phyloP scores from a whole-genome alignment of 164 flowering plant species.

The Stephania cephalantha region DNA sequence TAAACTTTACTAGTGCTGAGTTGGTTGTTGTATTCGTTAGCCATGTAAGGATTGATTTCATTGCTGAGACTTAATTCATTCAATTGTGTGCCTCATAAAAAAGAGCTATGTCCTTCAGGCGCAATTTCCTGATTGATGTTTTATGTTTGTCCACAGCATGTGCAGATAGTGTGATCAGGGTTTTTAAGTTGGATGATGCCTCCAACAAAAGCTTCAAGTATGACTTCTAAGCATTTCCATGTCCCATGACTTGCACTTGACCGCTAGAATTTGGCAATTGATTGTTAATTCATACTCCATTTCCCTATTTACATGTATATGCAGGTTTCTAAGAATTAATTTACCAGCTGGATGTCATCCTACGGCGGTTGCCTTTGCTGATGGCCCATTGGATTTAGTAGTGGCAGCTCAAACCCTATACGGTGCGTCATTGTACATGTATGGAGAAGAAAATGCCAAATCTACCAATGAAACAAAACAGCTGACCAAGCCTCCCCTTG shows the following conservation, averaged over 20 bases:
- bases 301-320: conserved; percentile 4
- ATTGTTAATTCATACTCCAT: not conserved
- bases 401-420: conserved; percentile 72
- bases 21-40: no score
- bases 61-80: not conserved
- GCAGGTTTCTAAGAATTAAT: conserved; percentile 80
- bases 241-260: not conserved
- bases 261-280: not conserved
- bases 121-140: not conserved
- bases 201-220: conserved; percentile 93
- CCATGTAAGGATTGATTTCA: no score
- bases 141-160: conserved; percentile 51
- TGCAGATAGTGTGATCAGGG: conserved; percentile 83
- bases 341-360: conserved; percentile 91
- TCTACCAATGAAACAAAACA: conserved; percentile 43
- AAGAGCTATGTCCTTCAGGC: not conserved
- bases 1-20: no score
- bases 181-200: conserved; percentile 88
- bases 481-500: conserved; percentile 69
- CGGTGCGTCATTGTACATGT: conserved; percentile 82
- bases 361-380: conserved; percentile 66
- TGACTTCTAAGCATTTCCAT: conserved; percentile 11
- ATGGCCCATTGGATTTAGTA: conserved; percentile 64
- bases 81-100: not conserved
- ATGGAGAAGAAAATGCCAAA: conserved; percentile 59